Evolutionary conservation across 225 moss, liverwort and hornwort species (phyloP).

Genomic region (Pseudoscleropodium purum): DNA sequence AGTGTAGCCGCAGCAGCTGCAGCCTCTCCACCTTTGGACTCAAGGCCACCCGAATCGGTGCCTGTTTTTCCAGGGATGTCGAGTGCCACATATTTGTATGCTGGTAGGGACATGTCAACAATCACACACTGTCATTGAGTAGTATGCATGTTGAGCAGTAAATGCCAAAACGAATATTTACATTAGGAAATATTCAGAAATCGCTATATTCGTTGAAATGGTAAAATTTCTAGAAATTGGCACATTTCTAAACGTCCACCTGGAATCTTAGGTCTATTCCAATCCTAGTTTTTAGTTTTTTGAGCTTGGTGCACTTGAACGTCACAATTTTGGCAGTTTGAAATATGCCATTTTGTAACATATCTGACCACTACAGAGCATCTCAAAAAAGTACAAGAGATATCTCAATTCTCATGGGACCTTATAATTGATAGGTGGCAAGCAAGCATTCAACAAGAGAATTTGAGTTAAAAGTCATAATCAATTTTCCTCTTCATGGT

Average conservation of each 20-base stretch:
- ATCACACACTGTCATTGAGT: neutral
- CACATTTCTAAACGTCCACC: neutral
- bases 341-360: neutral
- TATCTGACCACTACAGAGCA: neutral
- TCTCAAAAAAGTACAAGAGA: neutral
- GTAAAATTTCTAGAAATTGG: neutral
- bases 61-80: neutral
- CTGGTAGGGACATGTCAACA: neutral
- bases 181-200: neutral
- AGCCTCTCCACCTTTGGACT: neutral
- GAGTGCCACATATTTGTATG: slow-evolving; percentile 15
- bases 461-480: too few species aligned
- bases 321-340: neutral
- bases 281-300: neutral
- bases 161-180: neutral
- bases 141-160: neutral
- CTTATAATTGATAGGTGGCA: neutral
- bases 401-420: neutral
- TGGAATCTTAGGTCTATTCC: neutral
- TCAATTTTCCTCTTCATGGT: neutral
- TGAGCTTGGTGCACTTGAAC: neutral
- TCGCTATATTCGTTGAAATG: neutral
- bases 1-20: neutral
- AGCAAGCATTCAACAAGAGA: neutral
- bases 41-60: neutral